Evolutionary conservation across 2,329 filamentous ascomycete genomes (phyloP).

Genomic region (Aureobasidium musti): DNA sequence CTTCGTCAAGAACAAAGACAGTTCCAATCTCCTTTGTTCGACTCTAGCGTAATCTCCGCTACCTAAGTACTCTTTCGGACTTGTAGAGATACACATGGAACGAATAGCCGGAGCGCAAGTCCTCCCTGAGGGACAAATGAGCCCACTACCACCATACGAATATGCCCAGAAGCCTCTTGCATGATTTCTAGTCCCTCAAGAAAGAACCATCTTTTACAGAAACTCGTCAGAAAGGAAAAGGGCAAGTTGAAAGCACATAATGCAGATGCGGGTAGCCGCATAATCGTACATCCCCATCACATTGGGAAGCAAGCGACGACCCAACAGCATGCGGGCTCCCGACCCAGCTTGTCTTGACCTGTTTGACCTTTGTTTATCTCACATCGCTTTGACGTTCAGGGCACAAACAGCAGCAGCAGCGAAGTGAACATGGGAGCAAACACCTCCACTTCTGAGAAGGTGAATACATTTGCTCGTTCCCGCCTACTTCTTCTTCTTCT

Average conservation of each 20-base stretch:
- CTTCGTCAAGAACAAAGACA: no score
- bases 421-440: neutral
- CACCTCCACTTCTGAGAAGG: neutral
- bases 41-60: no score
- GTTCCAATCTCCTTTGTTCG: no score
- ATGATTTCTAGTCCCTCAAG: no score
- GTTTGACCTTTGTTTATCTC: neutral
- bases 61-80: no score
- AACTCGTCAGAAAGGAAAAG: neutral
- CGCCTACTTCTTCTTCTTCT: neutral
- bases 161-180: no score
- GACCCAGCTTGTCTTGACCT: neutral
- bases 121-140: no score
- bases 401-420: neutral
- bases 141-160: no score
- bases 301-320: neutral
- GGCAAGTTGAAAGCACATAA: neutral
- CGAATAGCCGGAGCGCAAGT: no score
- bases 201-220: no score
- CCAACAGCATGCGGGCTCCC: neutral
- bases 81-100: no score
- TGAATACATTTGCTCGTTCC: neutral
- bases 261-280: neutral
- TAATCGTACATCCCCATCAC: neutral
- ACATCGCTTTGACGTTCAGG: neutral